These are phyloP conservation scores for Micromonas commoda DNA, from an alignment of 139 green algal genomes.

Conservation along the genomic window DNA sequence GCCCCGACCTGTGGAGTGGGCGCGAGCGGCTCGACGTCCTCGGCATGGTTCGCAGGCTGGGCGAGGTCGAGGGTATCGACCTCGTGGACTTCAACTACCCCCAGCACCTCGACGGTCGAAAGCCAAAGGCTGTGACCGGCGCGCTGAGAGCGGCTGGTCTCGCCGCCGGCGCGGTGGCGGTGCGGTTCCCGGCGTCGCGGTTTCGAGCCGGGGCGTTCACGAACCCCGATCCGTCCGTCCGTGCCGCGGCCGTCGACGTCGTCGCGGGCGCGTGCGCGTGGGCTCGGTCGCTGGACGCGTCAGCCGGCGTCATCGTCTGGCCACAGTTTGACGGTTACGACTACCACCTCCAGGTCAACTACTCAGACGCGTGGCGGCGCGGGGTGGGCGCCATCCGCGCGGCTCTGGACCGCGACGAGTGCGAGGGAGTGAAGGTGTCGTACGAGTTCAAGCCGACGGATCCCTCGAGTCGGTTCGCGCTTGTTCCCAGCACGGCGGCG, in stretches of 20 bases:
- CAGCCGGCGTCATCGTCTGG: conserved; percentile 47
- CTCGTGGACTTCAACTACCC: conserved; percentile 60
- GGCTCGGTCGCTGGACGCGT: conserved; percentile 42
- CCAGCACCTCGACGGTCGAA: conserved; percentile 44
- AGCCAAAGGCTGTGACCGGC: conserved; percentile 19
- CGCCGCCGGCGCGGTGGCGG: conserved; percentile 37
- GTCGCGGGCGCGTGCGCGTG: conserved; percentile 40
- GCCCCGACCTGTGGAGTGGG: conserved; percentile 36
- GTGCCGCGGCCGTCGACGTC: conserved; percentile 37
- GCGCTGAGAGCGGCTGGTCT: conserved; percentile 37
- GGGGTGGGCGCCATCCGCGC: conserved; percentile 37
- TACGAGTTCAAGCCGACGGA: conserved; percentile 64
- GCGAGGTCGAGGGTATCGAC: conserved; percentile 37
- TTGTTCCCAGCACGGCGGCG: conserved; percentile 46
- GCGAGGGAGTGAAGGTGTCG: conserved; percentile 32
- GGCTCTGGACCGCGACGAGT: conserved; percentile 31
- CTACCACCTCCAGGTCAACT: conserved; percentile 53
- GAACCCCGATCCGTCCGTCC: conserved; percentile 37
- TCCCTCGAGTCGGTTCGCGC: conserved; percentile 40
- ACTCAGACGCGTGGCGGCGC: conserved; percentile 38
- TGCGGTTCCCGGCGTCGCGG: conserved; percentile 46
- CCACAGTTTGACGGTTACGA: conserved; percentile 56
- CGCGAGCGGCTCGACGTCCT: conserved; percentile 24
- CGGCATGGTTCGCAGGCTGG: conserved; percentile 48
- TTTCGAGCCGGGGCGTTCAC: conserved; percentile 49